Conservation (phyloP, 2,329 filamentous ascomycete species). For the Pseudofabraea citricarpa region DNA sequence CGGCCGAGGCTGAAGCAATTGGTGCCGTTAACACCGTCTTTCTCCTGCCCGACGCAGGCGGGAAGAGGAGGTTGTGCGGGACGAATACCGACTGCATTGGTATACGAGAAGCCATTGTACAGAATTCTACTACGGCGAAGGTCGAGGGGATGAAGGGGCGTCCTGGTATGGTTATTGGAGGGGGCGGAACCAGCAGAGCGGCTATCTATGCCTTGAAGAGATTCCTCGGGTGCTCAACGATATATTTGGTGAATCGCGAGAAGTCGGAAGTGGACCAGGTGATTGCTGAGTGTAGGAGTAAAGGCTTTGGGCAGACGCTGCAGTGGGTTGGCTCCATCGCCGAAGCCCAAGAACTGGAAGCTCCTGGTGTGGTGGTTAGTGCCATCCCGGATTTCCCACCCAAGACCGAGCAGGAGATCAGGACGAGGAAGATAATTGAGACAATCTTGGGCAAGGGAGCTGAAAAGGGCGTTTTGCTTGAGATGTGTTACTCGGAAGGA, state of each 20-base stretch:
- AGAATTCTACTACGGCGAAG: slow-evolving; percentile 43
- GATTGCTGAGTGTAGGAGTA: slow-evolving; percentile 54
- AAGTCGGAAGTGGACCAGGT: slow-evolving; percentile 61
- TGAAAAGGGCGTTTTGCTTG: slow-evolving; percentile 19
- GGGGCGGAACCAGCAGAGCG: slow-evolving; percentile 72
- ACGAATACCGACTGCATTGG: slow-evolving; percentile 81
- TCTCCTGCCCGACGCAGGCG: slow-evolving; percentile 40
- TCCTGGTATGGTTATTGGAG: slow-evolving; percentile 70
- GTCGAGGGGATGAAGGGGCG: slow-evolving; percentile 46
- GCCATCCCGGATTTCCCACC: slow-evolving; percentile 77
- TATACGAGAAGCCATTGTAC: slow-evolving; percentile 66
- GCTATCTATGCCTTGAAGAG: slow-evolving; percentile 71
- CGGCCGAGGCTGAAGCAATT: slow-evolving; percentile 65
- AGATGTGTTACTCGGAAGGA: slow-evolving; percentile 27
- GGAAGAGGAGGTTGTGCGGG: slow-evolving; percentile 49
- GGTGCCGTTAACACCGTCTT: slow-evolving; percentile 80
- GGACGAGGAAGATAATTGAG: slow-evolving; percentile 41
- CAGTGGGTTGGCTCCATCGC: slow-evolving; percentile 55
- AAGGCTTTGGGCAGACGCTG: slow-evolving; percentile 56
- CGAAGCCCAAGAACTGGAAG: slow-evolving; percentile 54
- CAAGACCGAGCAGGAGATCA: slow-evolving; percentile 54
- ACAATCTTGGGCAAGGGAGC: slow-evolving; percentile 33
- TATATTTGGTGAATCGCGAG: slow-evolving; percentile 78
- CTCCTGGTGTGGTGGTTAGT: slow-evolving; percentile 63
- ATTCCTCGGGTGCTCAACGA: slow-evolving; percentile 60